phyloP scores from a whole-genome alignment of 2,329 filamentous ascomycete genomes.

The Penicillium sp. region DNA sequence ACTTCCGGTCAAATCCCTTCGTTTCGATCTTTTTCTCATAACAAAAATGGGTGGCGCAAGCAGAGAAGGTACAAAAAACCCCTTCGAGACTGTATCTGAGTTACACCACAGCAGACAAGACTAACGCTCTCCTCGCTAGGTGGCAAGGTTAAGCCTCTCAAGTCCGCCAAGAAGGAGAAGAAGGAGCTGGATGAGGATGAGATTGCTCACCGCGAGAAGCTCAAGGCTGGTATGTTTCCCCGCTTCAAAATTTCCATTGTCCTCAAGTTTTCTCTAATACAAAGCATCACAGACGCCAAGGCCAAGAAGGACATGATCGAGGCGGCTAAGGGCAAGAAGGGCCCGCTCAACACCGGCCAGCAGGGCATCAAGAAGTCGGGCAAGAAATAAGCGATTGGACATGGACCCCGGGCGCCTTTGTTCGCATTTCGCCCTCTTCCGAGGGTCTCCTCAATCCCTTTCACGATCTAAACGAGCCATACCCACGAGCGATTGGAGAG shows the following conservation, averaged over 20 bases:
- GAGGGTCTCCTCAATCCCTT: slow-evolving; percentile 6
- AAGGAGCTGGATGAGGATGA: slow-evolving; percentile 89
- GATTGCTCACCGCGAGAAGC: slow-evolving; percentile 79
- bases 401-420: background rate
- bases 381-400: slow-evolving; percentile 74
- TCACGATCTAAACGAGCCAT: slow-evolving; percentile 30
- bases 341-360: slow-evolving; percentile 78
- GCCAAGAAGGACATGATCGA: slow-evolving; percentile 82
- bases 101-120: background rate
- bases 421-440: background rate
- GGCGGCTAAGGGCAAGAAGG: slow-evolving; percentile 78
- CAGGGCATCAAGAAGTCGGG: slow-evolving; percentile 98
- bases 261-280: background rate
- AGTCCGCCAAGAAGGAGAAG: slow-evolving; percentile 83
- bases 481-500: slow-evolving; percentile 14
- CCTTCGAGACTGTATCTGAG: background rate
- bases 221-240: slow-evolving; percentile 71
- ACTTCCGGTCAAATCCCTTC: background rate
- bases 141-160: slow-evolving; percentile 83
- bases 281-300: slow-evolving; percentile 68
- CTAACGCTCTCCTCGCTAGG: slow-evolving; percentile 52
- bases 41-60: slow-evolving; percentile 66
- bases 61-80: slow-evolving; percentile 62
- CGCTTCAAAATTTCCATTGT: background rate
- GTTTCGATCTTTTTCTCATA: slow-evolving; percentile 6